phyloP scores from a whole-genome alignment of 805 yeast species.

The Kluyveromyces siamensis region DNA sequence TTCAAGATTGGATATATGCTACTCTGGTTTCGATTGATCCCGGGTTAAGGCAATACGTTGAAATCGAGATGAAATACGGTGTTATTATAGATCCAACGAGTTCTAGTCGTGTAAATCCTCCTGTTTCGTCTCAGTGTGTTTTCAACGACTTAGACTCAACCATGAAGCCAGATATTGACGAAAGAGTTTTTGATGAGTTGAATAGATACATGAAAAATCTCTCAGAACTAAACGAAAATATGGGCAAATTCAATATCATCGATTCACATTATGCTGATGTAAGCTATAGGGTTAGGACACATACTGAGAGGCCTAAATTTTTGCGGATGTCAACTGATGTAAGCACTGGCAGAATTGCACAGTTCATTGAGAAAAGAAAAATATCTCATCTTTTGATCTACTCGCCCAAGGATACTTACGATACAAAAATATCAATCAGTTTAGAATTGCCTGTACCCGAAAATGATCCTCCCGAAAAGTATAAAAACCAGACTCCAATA shows the following conservation, averaged over 20 bases:
- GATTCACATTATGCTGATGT: constrained; percentile 58
- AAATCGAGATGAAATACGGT: constrained; percentile 70
- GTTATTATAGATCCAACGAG: constrained; percentile 53
- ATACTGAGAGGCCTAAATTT: constrained; percentile 56
- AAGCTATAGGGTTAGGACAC: constrained; percentile 49
- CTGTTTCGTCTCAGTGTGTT: constrained; percentile 61
- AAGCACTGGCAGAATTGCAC: constrained; percentile 55
- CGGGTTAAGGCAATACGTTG: constrained; percentile 44
- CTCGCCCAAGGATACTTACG: constrained; percentile 71
- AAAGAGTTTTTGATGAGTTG: constrained; percentile 49
- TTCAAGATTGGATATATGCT: constrained; percentile 86
- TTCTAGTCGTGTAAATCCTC: constrained; percentile 54
- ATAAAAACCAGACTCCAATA: constrained; percentile 44
- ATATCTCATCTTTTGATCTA: constrained; percentile 64
- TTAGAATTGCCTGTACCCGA: constrained; percentile 61
- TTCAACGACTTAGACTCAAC: constrained; percentile 47
- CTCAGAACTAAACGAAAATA: constrained; percentile 41
- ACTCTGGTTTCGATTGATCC: constrained; percentile 58
- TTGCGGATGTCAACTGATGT: constrained; percentile 62
- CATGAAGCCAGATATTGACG: constrained; percentile 60
- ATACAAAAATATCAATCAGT: constrained; percentile 65
- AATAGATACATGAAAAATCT: constrained; percentile 46
- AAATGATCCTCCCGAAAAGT: constrained; percentile 45
- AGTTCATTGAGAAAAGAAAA: constrained; percentile 64
- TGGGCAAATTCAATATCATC: constrained; percentile 46